These are phyloP conservation scores for Wilcoxina mikolae DNA, from an alignment of 495 filamentous ascomycete genomes.

Conservation along the genomic window DNA sequence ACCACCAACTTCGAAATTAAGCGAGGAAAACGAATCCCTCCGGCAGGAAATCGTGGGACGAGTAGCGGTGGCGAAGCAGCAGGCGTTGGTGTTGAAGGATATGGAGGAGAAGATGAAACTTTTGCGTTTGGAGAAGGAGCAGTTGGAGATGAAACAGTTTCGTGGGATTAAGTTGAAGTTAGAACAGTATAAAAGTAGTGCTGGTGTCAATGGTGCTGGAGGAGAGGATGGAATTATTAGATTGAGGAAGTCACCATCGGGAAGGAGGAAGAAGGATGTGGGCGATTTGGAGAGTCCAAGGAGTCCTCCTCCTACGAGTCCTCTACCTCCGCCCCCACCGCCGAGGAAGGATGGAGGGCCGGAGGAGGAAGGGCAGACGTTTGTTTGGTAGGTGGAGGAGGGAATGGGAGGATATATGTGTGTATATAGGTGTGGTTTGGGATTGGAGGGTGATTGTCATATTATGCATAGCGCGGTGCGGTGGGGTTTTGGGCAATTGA, in stretches of 20 bases:
- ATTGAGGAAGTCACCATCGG: background rate
- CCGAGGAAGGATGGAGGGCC: background rate
- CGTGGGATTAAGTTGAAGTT: background rate
- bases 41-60: background rate
- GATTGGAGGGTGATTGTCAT: no score
- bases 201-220: background rate
- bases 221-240: background rate
- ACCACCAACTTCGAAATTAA: background rate
- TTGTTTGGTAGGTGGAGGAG: background rate
- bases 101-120: background rate
- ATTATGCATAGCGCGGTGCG: no score
- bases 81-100: background rate
- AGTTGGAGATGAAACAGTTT: background rate
- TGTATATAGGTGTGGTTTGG: no score
- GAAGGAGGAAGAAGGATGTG: background rate
- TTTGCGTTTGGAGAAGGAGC: background rate
- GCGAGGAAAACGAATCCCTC: background rate
- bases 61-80: background rate
- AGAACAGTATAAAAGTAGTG: background rate
- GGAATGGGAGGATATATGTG: background rate
- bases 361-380: background rate
- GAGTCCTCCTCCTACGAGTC: background rate
- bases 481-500: no score
- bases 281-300: background rate
- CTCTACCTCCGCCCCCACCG: conserved; percentile 1